Base-by-base conservation (phyloP, 495 filamentous ascomycete genomes). In the Terfezia claveryi region DNA sequence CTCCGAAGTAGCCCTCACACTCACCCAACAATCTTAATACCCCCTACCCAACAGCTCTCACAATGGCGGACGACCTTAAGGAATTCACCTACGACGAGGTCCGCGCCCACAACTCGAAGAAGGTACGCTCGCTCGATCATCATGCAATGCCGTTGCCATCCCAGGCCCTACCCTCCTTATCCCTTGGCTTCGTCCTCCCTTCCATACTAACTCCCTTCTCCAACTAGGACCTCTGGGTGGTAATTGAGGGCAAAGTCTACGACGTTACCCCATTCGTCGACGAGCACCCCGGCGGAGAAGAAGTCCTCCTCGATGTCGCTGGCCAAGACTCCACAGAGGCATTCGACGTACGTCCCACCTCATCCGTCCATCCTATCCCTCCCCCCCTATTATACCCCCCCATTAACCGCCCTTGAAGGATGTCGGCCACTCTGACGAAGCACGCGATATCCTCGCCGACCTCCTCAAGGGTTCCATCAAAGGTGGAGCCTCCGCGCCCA, bases 211-310 rank as follows among this genome's bases (percentile, higher is more conserved):
- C 16, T 0, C 12, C 12, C 16, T 52, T 14, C 27, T 32, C 27
- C 27, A 32, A 23, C 3, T 54, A 66, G 78, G 87, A 96, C 67
- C 75, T 94, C 51, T 92, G 77, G 72, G 60, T 95, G 59, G 82
- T 95, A 55, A 76, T 96, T 64, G 86, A 96, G 74, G 89, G 95
- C 70, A 89, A 92, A 73, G 81, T 99, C 70, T 99, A 95, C 77
- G 80, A 94, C 67, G 68, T 74, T 61, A 75, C 76, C 59, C 83
- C 77, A 66, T 99, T 99, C 72, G 74, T 96, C 56, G 89, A 96
- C 68, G 92, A 99, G 80, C 92, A 99, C 72, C 92, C 92, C 89
- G 92, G 92, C 74, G 91, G 91, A 71, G 92, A 96, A 72, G 92
- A 99, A 75, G 91, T 96, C 61, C 73, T 99, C 36, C 78, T 96